Evolutionary conservation across 2,329 filamentous ascomycete species (phyloP).

Genomic region (Apiospora hydei): DNA sequence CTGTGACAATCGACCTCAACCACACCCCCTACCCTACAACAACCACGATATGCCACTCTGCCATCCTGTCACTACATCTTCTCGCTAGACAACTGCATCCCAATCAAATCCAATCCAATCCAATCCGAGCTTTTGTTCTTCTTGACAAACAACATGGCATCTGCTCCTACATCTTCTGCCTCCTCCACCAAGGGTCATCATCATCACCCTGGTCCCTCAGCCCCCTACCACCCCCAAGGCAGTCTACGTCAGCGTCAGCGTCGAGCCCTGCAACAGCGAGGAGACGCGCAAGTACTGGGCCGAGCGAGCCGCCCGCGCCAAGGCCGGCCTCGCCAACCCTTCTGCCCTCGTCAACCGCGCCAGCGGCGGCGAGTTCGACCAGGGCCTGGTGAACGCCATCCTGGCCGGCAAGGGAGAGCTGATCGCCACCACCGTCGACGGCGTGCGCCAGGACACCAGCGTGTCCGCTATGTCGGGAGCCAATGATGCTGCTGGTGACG

Average conservation of each 20-base stretch:
- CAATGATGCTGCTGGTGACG: background rate
- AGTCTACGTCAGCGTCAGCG: conserved; percentile 16
- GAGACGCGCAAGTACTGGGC: conserved; percentile 13
- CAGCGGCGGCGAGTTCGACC: conserved; percentile 4
- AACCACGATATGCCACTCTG: background rate
- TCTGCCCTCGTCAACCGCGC: conserved; percentile 11
- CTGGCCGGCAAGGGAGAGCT: conserved; percentile 7
- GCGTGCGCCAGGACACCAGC: background rate
- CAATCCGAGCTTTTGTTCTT: background rate
- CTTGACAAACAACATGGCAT: background rate
- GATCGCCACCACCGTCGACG: background rate
- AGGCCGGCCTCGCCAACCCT: background rate
- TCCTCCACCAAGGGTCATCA: background rate
- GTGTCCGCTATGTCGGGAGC: background rate
- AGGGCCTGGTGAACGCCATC: background rate
- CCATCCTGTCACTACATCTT: background rate
- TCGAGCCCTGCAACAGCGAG: conserved; percentile 17
- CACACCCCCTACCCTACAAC: background rate
- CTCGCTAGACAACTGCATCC: background rate
- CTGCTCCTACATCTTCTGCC: background rate
- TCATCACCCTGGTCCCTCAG: background rate
- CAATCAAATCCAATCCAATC: too few species aligned
- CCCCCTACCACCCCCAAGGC: background rate
- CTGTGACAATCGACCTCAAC: background rate
- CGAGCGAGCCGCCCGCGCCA: conserved; percentile 1